Evolutionary conservation across 2,329 filamentous ascomycete species (phyloP).

Genomic region (Trichoderma koningii): DNA sequence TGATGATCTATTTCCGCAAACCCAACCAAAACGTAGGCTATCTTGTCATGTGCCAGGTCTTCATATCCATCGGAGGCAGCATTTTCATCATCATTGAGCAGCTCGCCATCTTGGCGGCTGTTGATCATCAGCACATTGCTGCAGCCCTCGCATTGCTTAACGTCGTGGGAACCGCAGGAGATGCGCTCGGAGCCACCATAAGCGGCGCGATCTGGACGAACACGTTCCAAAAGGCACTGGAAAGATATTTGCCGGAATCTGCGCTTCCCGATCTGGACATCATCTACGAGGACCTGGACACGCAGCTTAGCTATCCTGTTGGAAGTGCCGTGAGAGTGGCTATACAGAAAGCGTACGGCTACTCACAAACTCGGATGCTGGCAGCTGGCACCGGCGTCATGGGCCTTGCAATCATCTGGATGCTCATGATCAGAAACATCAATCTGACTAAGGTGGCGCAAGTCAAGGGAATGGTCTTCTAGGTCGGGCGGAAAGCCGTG

Average conservation of each 20-base stretch:
- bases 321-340: constrained; percentile 45
- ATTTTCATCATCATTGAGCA: constrained; percentile 58
- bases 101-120: constrained; percentile 59
- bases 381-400: constrained; percentile 41
- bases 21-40: constrained; percentile 48
- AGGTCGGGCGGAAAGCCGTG: not conserved
- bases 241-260: constrained; percentile 43
- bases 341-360: constrained; percentile 51
- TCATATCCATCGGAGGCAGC: constrained; percentile 55
- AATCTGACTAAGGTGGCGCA: constrained; percentile 38
- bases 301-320: constrained; percentile 44
- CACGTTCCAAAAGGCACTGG: constrained; percentile 42
- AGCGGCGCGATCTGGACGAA: constrained; percentile 49
- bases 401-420: constrained; percentile 35
- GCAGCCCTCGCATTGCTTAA: constrained; percentile 50
- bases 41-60: constrained; percentile 56
- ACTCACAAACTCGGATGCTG: constrained; percentile 47
- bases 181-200: constrained; percentile 49
- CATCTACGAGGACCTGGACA: constrained; percentile 43
- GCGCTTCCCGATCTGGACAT: constrained; percentile 43
- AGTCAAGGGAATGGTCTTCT: constrained; percentile 39
- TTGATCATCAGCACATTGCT: constrained; percentile 57
- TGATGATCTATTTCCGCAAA: constrained; percentile 42
- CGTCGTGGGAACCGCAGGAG: constrained; percentile 49
- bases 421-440: constrained; percentile 38